Percentiles rank a stretch among this genome's conserved stretches.
These are phyloP conservation scores for Globisporangium splendens DNA, from an alignment of 352 stramenopile species.

Conservation along the genomic window DNA sequence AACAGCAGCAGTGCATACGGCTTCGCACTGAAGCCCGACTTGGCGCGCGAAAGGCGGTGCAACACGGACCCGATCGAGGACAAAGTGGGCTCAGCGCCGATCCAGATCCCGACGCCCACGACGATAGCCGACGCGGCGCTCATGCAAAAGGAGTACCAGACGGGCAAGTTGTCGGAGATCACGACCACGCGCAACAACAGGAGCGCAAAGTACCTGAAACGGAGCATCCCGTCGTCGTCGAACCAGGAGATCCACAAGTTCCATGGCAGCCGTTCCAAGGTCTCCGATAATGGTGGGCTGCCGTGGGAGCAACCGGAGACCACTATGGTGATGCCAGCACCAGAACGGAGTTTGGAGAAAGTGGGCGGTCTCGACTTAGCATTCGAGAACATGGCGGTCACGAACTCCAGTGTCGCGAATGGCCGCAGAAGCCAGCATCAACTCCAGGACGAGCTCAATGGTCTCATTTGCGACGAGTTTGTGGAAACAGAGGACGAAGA, in stretches of 20 bases:
- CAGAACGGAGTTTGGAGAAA: background rate
- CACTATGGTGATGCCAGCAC: conserved; percentile 24
- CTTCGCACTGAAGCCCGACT: conserved; percentile 17
- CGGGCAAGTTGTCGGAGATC: conserved; percentile 19
- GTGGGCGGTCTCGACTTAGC: conserved; percentile 9
- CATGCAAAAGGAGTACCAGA: background rate
- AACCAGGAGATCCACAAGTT: conserved; percentile 6
- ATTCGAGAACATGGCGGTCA: conserved; percentile 19
- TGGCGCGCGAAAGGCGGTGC: conserved; percentile 25
- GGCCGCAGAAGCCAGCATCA: background rate
- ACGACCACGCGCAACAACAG: conserved; percentile 10
- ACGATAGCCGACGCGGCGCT: too few species aligned
- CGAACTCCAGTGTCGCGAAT: conserved; percentile 21
- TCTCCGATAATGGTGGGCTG: conserved; percentile 6
- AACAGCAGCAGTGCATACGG: conserved; percentile 13
- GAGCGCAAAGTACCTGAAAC: conserved; percentile 19
- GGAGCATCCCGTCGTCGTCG: background rate
- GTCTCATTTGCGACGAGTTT: conserved; percentile 16
- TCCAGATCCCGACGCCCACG: conserved; percentile 46
- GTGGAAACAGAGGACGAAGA: conserved; percentile 45
- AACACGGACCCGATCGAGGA: conserved; percentile 32
- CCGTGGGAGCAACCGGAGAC: conserved; percentile 63
- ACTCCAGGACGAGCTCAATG: background rate
- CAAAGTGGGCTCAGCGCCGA: conserved; percentile 44
- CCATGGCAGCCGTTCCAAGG: too few species aligned